Evolutionary conservation across 306 rosid genomes (phyloP), one percentile per base, ranked within the genome.

Genomic region (Carpinus fangiana): DNA sequence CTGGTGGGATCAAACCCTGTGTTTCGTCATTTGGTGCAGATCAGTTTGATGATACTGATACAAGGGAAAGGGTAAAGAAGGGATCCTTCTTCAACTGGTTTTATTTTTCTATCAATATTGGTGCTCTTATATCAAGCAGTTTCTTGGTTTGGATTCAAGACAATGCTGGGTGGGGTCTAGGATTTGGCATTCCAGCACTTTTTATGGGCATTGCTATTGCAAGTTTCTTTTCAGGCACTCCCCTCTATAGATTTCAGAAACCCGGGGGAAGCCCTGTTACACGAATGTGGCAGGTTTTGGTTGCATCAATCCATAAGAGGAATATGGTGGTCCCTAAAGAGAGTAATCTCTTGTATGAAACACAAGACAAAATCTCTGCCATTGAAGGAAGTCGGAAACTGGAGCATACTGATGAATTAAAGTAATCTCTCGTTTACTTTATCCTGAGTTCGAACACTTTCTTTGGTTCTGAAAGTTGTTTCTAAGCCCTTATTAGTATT

Each of bases 61-160:
- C 93, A 14, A 74, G 12, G 74, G 99, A 95, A 88, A 91, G 97
- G 88, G 81, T 87, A 21, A 93, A 89, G 84, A 95, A 95, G 83
- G 98, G 98, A 57, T 95, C 97, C 36, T 95, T 95, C 86, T 95
- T 95, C 87, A 95, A 95, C 84, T 95, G 98, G 99, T 95, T 87
- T 87, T 95, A 95, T 88, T 95, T 95, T 76, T 93, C 96, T 72
- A 84, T 95, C 83, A 93, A 95, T 83, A 83, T 93, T 12, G 99
- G 98, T 18, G 99, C 98, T 77, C 88, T 95, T 51, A 71, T 93
- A 81, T 95, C 99, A 51, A 91, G 99, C 86, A 88, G 86, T 76
- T 75, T 93, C 0, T 72, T 93, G 79, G 99, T 95, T 66, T 95
- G 92, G 92, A 51, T 95, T 83, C 99, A 95, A 90, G 99, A 95